A percentile compares a stretch with the other conserved stretches of the same genome.
Evolutionary conservation across 768 basidiomycete species (phyloP).

Genomic region (Lentinus tigrinus): DNA sequence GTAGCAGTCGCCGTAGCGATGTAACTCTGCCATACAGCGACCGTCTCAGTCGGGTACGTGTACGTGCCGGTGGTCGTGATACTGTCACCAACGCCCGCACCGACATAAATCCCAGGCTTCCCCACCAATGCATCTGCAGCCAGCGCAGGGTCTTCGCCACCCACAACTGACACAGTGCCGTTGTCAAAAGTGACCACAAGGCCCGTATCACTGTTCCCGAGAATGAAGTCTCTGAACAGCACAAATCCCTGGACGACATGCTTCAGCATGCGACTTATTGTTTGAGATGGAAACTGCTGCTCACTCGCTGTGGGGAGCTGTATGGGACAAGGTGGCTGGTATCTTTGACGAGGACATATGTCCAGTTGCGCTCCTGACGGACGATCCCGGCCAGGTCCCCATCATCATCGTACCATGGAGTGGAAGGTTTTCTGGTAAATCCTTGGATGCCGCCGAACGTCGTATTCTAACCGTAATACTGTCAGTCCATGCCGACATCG

Average conservation of each 20-base stretch:
- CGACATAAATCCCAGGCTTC: slow-evolving; percentile 54
- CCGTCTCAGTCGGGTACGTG: slow-evolving; percentile 29
- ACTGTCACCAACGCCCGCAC: slow-evolving; percentile 26
- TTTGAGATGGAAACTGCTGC: slow-evolving; percentile 27
- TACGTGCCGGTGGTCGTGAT: slow-evolving; percentile 25
- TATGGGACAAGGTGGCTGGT: slow-evolving; percentile 41
- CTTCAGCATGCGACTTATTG: not conserved
- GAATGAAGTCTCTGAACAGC: slow-evolving; percentile 66
- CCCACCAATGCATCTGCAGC: slow-evolving; percentile 49
- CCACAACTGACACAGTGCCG: slow-evolving; percentile 37
- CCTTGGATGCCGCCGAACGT: slow-evolving; percentile 79
- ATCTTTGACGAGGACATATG: slow-evolving; percentile 36
- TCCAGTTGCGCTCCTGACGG: slow-evolving; percentile 69
- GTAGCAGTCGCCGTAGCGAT: slow-evolving; percentile 23
- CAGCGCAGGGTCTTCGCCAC: slow-evolving; percentile 50
- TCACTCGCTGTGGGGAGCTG: slow-evolving; percentile 43
- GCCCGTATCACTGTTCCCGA: slow-evolving; percentile 62
- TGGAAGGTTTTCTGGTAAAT: slow-evolving; percentile 66
- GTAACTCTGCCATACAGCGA: slow-evolving; percentile 32
- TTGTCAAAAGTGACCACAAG: slow-evolving; percentile 37
- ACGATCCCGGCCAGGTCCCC: slow-evolving; percentile 65
- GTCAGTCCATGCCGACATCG: too few relatives aligned
- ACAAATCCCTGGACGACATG: slow-evolving; percentile 47
- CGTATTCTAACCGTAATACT: slow-evolving; percentile 70
- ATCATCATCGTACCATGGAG: slow-evolving; percentile 61